Conservation (phyloP, 163 green algal genomes). For the Scenedesmus sp. region DNA sequence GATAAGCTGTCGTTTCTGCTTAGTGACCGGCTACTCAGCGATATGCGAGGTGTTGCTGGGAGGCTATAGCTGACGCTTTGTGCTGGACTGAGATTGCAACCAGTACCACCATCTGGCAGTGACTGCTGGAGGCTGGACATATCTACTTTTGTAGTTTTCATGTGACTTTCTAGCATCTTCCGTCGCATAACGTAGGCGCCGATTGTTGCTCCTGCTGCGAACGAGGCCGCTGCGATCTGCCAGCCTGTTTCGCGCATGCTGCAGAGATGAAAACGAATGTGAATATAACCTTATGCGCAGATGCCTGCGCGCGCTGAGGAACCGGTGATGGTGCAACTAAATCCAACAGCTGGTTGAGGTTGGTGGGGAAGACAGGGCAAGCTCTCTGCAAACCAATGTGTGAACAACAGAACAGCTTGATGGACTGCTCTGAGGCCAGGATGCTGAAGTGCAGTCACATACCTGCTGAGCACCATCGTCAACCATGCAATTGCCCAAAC, state of each 20-base stretch:
- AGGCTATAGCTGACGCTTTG: conserved; percentile 19
- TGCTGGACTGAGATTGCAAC: conserved; percentile 2
- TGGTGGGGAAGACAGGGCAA: background rate
- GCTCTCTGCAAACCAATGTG: background rate
- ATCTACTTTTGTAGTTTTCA: background rate
- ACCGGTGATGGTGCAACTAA: background rate
- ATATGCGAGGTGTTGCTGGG: background rate
- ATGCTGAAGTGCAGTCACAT: background rate
- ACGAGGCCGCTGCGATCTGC: conserved; percentile 1
- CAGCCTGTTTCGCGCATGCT: background rate
- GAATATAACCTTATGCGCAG: background rate
- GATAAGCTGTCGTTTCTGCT: background rate
- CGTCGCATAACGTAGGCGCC: conserved; percentile 28
- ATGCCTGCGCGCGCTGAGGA: background rate
- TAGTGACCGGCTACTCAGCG: background rate
- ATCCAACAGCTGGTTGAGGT: background rate
- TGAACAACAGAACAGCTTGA: background rate
- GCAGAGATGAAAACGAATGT: background rate
- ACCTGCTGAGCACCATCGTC: background rate
- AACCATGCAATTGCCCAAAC: background rate
- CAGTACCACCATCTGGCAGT: background rate
- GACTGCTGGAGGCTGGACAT: background rate
- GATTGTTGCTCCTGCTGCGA: conserved; percentile 16
- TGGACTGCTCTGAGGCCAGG: background rate
- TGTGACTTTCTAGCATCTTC: background rate